Base-by-base conservation (phyloP, 106 monocot genomes). In the Gastrodia elata region DNA sequence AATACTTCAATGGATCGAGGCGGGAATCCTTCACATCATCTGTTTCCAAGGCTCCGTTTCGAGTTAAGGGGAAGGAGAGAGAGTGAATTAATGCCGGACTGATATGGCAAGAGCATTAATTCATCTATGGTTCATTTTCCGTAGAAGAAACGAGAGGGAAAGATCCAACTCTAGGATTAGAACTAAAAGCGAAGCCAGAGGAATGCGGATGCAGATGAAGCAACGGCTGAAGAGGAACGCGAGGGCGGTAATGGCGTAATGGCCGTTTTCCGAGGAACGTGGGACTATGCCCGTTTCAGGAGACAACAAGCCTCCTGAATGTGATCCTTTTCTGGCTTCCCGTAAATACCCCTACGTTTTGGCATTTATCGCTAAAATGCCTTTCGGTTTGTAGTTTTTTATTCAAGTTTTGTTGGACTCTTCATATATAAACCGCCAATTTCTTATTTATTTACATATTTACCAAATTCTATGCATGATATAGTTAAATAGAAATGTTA, bases 181-280 rank as follows among this genome's bases (percentile, higher is more conserved):
- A 48, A 22, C 37, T 41, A 40, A 2, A 10, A 22, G 55, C 6
- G 37, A 26, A 24, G 33, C 3, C 0, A 55, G 68, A 16, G 56
- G 30, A 18, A 61, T 14, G 20, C n/a, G n/a, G 59, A 61, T 65
- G 13, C 25, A 52, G 39, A 46, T 64, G 24, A 30, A 26, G 22
- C 13, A 40, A 61, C 42, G 55, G 73, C 65, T 30, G 67, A 64
- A 76, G 74, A 35, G 43, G 7, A 57, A 70, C 65, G 39, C 8
- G 39, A 56, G 44, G 74, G 55, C 35, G 59, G 42, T 10, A 15
- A 42, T 27, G 32, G 38, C 14, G 42, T n/a, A n/a, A 8, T 70
- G 80, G 70, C 61, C 27, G 75, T 75, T 75, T 71, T 24, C 43
- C 2, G 75, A 68, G 37, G 74, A 80, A 80, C 75, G 64, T 80